Percentiles rank a stretch among this genome's conserved stretches.
Conservation (phyloP, 345 rosid genomes). For the Pugionium cornutum region DNA sequence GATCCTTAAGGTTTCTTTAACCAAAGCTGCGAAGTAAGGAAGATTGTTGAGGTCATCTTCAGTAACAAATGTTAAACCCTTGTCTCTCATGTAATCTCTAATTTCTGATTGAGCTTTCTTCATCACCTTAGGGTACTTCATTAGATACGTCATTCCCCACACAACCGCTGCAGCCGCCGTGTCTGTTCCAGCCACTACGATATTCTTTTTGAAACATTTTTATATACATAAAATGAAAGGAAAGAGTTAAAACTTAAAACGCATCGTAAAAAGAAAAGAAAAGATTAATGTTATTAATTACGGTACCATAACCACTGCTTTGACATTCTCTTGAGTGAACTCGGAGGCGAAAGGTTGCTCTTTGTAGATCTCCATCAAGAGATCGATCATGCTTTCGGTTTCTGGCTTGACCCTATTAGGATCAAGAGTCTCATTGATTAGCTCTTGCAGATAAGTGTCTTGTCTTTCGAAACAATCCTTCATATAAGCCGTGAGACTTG, state of each 20-base stretch:
- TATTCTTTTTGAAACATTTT: slow-evolving; percentile 26
- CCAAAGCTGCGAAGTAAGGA: slow-evolving; percentile 38
- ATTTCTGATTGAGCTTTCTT: slow-evolving; percentile 39
- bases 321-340: slow-evolving; percentile 40
- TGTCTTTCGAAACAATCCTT: slow-evolving; percentile 32
- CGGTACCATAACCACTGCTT: slow-evolving; percentile 35
- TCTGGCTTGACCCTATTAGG: slow-evolving; percentile 41
- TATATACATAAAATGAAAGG: neutral
- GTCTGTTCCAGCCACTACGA: slow-evolving; percentile 40
- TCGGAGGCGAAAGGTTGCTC: slow-evolving; percentile 31
- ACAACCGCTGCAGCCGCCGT: slow-evolving; percentile 42
- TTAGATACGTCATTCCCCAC: slow-evolving; percentile 45
- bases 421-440: slow-evolving; percentile 38
- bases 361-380: slow-evolving; percentile 30
- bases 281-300: no score
- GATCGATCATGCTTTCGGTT: slow-evolving; percentile 42
- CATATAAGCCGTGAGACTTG: slow-evolving; percentile 34
- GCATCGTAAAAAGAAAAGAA: no score
- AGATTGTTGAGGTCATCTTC: slow-evolving; percentile 45
- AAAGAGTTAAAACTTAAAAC: neutral
- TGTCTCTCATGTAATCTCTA: slow-evolving; percentile 14
- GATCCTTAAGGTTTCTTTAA: slow-evolving; percentile 45
- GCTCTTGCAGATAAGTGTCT: slow-evolving; percentile 40
- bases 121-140: slow-evolving; percentile 42
- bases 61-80: slow-evolving; percentile 15